Conservation (phyloP, 1,284 basidiomycete species). For the Cerioporus squamosus region DNA sequence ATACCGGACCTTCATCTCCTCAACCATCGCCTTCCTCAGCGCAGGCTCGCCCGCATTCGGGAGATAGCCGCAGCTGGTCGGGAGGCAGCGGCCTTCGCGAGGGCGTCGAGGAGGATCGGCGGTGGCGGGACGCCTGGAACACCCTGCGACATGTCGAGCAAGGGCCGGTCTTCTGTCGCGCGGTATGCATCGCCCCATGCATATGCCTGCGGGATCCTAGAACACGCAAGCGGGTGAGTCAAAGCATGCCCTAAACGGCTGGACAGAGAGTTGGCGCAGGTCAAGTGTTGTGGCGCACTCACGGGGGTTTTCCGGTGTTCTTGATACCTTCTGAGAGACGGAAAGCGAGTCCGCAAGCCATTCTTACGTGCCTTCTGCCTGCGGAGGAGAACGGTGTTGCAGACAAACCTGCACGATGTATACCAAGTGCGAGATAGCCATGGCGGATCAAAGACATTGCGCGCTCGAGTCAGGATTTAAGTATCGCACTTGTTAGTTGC, state of each 20-base stretch:
- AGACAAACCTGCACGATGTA: too few relatives aligned
- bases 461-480: too few relatives aligned
- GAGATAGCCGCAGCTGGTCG: constrained; percentile 63
- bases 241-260: background rate
- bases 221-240: too few relatives aligned
- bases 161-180: constrained; percentile 46
- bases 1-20: constrained; percentile 73
- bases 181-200: constrained; percentile 64
- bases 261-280: background rate
- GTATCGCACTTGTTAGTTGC: too few relatives aligned
- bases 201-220: constrained; percentile 72
- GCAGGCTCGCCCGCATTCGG: constrained; percentile 65
- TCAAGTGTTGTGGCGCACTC: constrained; percentile 1
- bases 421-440: too few relatives aligned
- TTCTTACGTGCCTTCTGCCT: too few relatives aligned
- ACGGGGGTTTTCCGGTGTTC: constrained; percentile 25
- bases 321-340: constrained; percentile 22
- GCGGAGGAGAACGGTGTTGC: too few relatives aligned
- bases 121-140: constrained; percentile 74
- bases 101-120: constrained; percentile 50
- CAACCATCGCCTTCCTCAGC: constrained; percentile 61
- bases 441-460: too few relatives aligned
- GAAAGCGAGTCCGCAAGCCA: constrained; percentile 8
- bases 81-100: constrained; percentile 53
- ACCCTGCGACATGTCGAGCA: constrained; percentile 82